Conservation (phyloP, 768 basidiomycete genomes). For the Suillus brevipes region DNA sequence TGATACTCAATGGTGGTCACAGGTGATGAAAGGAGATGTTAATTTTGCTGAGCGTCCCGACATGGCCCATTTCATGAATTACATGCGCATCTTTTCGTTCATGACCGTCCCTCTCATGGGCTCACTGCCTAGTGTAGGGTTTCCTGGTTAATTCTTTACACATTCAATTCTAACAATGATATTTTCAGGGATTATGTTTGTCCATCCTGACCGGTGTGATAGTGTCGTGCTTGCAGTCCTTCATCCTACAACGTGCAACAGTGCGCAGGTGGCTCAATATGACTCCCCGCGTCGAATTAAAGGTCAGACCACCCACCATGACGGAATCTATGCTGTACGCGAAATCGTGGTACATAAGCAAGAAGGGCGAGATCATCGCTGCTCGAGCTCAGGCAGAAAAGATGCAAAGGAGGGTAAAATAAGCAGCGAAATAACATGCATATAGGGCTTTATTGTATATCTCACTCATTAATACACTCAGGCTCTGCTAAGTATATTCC, state of each 20-base stretch:
- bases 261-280: conserved; percentile 43
- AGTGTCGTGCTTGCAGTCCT: conserved; percentile 48
- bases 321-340: conserved; percentile 19
- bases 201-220: conserved; percentile 55
- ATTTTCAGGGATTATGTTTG: conserved; percentile 52
- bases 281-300: conserved; percentile 20
- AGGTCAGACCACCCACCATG: conserved; percentile 27
- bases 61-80: conserved; percentile 69
- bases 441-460: background rate
- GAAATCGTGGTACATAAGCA: conserved; percentile 14
- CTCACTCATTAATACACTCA: background rate
- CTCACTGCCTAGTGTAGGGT: conserved; percentile 65
- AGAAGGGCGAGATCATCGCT: background rate
- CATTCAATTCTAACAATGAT: conserved; percentile 7
- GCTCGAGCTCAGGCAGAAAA: background rate
- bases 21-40: conserved; percentile 54
- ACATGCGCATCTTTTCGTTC: conserved; percentile 59
- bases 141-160: background rate
- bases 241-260: conserved; percentile 41
- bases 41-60: conserved; percentile 51
- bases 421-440: background rate
- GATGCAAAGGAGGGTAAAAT: background rate
- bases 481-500: background rate
- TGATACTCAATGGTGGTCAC: conserved; percentile 7
- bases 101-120: conserved; percentile 52